Base-by-base conservation (phyloP, 2,329 filamentous ascomycete species). In the Neonectria hederae region DNA sequence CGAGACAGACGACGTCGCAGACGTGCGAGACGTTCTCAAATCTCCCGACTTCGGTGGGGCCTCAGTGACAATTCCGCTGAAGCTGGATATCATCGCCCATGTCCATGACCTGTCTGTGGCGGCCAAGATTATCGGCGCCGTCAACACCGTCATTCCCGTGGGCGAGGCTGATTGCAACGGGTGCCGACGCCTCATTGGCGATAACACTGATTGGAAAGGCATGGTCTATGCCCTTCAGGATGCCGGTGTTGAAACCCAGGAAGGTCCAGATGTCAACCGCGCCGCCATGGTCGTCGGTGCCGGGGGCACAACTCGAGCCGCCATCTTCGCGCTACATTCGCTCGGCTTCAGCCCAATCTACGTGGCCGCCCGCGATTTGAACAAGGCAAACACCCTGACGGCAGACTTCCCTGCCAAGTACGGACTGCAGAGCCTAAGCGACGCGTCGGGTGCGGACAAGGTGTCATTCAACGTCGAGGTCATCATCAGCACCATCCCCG, bases 161-260 rank as follows among this genome's bases (percentile, higher is more conserved):
- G 30, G 57, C 53, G 14, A 75, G 76, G 26, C 54, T 5, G 76
- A 80, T 8, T 74, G 70, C 8, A 81, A 77, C 3, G 82, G 80
- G 4, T 78, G 83, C 59, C 79, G 79, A 53, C 86, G 83, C 4
- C 87, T 98, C 3, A 78, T 92, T 17, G 96, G 96, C 46, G 92
- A 94, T 76, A 99, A 99, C 79, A 99, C 96, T 13, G 96, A 99
- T 81, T 99, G 94, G 91, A 87, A 89, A 74, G 96, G 96, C 66
- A 99, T 99, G 89, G 89, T 92, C 2, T 88, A 91, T 70, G 90
- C 92, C 4, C 86, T 99, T 21, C 88, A 86, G 62, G 87, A 87
- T 45, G 89, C 88, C 2, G 92, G 92, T 8, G 83, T 92, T 42
- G 80, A 81, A 21, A 53, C 67, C 65, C 78, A 70, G 72, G 76